phyloP scores from a whole-genome alignment of 345 rosid genomes.

The Corchorus olitorius region DNA sequence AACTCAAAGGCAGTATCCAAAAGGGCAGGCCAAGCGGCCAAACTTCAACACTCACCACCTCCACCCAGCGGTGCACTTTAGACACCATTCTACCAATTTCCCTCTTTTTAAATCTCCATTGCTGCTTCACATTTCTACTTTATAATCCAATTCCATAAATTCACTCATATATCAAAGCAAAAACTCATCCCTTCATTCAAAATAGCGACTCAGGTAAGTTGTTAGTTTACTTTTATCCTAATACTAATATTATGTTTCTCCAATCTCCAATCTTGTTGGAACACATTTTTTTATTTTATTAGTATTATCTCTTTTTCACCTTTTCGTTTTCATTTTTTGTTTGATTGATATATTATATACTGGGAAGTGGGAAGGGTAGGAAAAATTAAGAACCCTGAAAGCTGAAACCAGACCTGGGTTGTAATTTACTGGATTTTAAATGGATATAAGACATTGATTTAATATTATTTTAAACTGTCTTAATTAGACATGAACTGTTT shows the following conservation, averaged over 20 bases:
- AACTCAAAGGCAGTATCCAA: background rate
- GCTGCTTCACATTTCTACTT: no score
- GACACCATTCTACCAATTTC: background rate
- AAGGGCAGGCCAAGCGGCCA: slow-evolving; percentile 5
- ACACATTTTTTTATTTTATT: background rate
- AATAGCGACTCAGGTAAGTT: background rate
- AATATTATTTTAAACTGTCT: no score
- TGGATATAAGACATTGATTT: no score
- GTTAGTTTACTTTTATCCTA: background rate
- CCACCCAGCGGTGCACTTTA: background rate
- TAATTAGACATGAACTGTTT: no score
- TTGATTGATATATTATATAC: no score
- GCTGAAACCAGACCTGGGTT: no score
- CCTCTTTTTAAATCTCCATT: background rate
- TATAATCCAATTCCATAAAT: no score
- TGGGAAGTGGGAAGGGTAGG: no score
- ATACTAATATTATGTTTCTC: background rate
- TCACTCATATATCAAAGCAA: background rate
- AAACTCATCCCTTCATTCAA: background rate
- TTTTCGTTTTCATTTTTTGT: background rate
- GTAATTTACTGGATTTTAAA: no score
- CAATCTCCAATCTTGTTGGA: background rate
- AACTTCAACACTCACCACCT: background rate
- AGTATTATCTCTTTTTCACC: background rate
- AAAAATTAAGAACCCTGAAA: no score